These are phyloP conservation scores for Pholiota molesta DNA, from an alignment of 768 basidiomycete species.

Conservation along the genomic window DNA sequence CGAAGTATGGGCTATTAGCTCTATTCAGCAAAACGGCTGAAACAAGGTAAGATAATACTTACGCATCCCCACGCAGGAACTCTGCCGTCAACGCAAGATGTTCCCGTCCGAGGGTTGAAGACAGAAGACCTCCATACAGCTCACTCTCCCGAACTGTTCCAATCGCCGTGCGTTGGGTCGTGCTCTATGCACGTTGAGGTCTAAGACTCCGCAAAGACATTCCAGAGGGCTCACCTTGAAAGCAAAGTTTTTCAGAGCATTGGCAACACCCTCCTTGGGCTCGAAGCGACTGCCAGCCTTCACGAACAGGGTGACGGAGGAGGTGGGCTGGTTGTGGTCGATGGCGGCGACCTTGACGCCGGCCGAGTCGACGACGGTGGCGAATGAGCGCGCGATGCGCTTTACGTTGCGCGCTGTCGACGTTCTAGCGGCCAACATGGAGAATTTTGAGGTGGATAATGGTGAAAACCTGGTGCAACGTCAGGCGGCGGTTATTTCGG, in stretches of 20 bases:
- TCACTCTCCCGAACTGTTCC: slow-evolving; percentile 92
- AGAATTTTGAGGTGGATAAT: slow-evolving; percentile 35
- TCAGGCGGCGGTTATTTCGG: slow-evolving; percentile 26
- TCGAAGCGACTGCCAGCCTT: slow-evolving; percentile 94
- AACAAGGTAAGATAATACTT: slow-evolving; percentile 40
- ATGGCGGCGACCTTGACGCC: slow-evolving; percentile 87
- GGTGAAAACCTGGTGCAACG: slow-evolving; percentile 26
- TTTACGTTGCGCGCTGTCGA: slow-evolving; percentile 56
- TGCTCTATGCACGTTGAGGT: slow-evolving; percentile 59
- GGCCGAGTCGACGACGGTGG: slow-evolving; percentile 77
- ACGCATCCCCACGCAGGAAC: slow-evolving; percentile 96
- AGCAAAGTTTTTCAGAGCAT: slow-evolving; percentile 96
- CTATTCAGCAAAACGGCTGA: neutral
- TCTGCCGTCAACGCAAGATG: slow-evolving; percentile 93
- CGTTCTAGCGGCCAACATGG: slow-evolving; percentile 66
- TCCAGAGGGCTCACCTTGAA: slow-evolving; percentile 78
- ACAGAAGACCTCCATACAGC: slow-evolving; percentile 90
- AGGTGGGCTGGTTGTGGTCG: slow-evolving; percentile 82
- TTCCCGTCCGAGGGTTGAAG: slow-evolving; percentile 82
- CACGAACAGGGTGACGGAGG: slow-evolving; percentile 86
- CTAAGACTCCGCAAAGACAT: neutral
- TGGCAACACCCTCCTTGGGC: slow-evolving; percentile 86
- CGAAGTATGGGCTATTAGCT: slow-evolving; percentile 75
- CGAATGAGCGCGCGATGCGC: slow-evolving; percentile 73
- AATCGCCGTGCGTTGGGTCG: slow-evolving; percentile 82